Base-by-base conservation (phyloP, 176 grass and related monocot genomes). In the Bromus sterilis region DNA sequence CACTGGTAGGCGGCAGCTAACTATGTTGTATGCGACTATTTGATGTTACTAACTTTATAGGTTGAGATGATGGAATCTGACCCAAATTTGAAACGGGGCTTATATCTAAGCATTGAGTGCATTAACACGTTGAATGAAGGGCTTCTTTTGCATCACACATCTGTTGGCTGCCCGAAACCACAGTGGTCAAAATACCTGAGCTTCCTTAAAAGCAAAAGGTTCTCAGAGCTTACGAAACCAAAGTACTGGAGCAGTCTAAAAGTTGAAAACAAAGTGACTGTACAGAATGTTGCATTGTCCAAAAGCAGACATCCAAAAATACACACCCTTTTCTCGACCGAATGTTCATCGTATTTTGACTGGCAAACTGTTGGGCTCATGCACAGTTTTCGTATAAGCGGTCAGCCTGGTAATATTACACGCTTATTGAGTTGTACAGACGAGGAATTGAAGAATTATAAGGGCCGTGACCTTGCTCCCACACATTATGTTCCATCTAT, bases 401-500 rank as follows among this genome's bases (percentile, higher is more conserved):
- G 96, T 20, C 93, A 99, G 68, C 91, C 93, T 83, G 96, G 96
- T 86, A 94, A 94, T 89, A 93, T 95, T 40, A 99, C 96, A 29
- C 87, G 93, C 32, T 88, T 99, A 82, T 82, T 99, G 78, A 99
- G 96, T 76, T 99, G 96, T 77, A 88, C 86, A 18, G 86, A 95
- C 37, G 89, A 95, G 55, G 89, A 90, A 36, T 90, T 99, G 89
- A 90, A 89, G 86, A 72, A 79, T 56, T 99, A 99, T 67, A 95
- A 86, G 75, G 93, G 96, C 23, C 91, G 84, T 71, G 89, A 95
- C 71, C 87, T 99, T 80, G 96, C 93, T 84, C 91, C 93, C 20
- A 99, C 96, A 46, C 96, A 99, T 78, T 88, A 95, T 65, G 96
- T 99, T 74, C 96, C 96, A 90, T 99, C 96, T 61, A 99, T 99